Evolutionary conservation across 2,329 filamentous ascomycete genomes (phyloP).

Genomic region (Basipetospora chlamydospora): DNA sequence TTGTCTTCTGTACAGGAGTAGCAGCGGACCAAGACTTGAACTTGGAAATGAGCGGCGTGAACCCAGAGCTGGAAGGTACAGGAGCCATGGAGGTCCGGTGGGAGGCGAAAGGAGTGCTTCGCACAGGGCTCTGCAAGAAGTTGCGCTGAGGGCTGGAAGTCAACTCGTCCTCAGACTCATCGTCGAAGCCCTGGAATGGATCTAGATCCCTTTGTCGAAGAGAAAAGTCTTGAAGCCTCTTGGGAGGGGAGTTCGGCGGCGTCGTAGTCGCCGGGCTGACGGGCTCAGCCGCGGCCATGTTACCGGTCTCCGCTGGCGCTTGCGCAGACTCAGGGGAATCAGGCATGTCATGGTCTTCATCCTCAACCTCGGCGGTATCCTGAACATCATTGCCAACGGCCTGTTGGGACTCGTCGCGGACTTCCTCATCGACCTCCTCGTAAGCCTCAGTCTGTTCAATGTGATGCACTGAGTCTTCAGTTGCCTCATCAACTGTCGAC

Average conservation of each 20-base stretch:
- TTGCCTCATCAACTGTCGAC: constrained; percentile 8
- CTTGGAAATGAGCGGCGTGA: constrained; percentile 49
- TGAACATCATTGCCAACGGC: constrained; percentile 10
- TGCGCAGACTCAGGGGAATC: neutral
- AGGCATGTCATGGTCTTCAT: constrained; percentile 9
- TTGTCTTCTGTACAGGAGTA: constrained; percentile 32
- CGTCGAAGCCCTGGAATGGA: constrained; percentile 15
- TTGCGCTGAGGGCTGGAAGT: constrained; percentile 16
- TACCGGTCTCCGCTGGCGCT: too few species aligned
- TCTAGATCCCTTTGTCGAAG: constrained; percentile 34
- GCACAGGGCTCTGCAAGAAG: constrained; percentile 14
- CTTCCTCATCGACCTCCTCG: constrained; percentile 7
- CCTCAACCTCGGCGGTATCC: constrained; percentile 7
- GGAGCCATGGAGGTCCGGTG: constrained; percentile 17
- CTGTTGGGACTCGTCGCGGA: constrained; percentile 2
- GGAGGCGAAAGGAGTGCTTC: constrained; percentile 22
- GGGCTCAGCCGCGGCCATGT: too few species aligned
- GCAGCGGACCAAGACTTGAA: constrained; percentile 48
- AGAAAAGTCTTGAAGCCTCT: constrained; percentile 5
- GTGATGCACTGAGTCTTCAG: constrained; percentile 4
- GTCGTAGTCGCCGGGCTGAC: constrained; percentile 10
- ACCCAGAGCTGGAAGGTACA: constrained; percentile 28
- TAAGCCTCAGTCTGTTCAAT: constrained; percentile 8
- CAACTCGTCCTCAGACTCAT: constrained; percentile 35
- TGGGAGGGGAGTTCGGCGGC: constrained; percentile 15